Evolutionary conservation across 1,284 basidiomycete genomes (phyloP).

Genomic region (Ganoderma meredithae): DNA sequence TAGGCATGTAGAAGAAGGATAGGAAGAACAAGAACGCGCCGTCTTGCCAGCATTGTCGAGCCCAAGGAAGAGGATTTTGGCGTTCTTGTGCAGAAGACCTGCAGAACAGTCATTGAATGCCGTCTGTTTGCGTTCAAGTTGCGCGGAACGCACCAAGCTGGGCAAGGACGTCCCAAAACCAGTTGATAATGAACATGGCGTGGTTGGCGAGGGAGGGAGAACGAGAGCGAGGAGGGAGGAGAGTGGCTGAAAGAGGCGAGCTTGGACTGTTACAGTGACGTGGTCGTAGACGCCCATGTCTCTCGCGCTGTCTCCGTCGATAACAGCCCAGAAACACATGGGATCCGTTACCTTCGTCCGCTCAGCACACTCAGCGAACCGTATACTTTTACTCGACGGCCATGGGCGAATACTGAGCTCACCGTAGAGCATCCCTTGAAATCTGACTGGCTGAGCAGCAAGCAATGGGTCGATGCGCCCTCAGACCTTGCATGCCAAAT

Average conservation of each 20-base stretch:
- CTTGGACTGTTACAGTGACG: conserved; percentile 29
- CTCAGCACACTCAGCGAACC: not conserved
- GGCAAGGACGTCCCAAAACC: conserved; percentile 95
- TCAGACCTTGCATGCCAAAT: not conserved
- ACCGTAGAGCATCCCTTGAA: not conserved
- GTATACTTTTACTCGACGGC: not conserved
- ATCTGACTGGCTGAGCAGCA: not conserved
- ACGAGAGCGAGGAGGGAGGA: conserved; percentile 29
- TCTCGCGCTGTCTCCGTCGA: conserved; percentile 15
- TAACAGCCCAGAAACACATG: conserved; percentile 20
- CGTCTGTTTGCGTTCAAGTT: not conserved
- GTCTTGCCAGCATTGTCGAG: conserved; percentile 99
- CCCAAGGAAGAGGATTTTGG: conserved; percentile 99
- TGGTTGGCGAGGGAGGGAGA: conserved; percentile 35
- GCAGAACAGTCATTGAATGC: conserved; percentile 17
- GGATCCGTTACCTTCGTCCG: not conserved
- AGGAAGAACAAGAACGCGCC: conserved; percentile 54
- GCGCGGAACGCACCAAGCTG: conserved; percentile 76
- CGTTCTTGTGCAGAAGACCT: conserved; percentile 99
- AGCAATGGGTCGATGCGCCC: not conserved
- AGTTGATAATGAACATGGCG: conserved; percentile 88
- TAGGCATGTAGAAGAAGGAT: not conserved
- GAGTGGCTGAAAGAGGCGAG: conserved; percentile 29
- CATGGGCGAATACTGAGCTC: not conserved
- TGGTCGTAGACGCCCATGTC: conserved; percentile 31